phyloP scores from a whole-genome alignment of 2,329 filamentous ascomycete species.

The Lasiodiplodia theobromae region DNA sequence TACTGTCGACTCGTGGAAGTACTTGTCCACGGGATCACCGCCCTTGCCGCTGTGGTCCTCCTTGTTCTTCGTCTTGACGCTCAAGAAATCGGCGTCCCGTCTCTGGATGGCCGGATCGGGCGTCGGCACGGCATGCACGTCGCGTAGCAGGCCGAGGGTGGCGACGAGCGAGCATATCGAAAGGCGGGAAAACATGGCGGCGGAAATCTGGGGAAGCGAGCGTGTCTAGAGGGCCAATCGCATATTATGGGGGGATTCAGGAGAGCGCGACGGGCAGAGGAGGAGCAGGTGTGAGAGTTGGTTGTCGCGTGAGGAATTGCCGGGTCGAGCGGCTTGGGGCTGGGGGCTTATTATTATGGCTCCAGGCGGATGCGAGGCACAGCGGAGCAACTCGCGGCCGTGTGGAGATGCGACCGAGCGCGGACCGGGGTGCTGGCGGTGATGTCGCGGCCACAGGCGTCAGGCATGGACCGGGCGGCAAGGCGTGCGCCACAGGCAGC shows the following conservation, averaged over 20 bases:
- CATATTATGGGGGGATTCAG: constrained; percentile 17
- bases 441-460: constrained; percentile 25
- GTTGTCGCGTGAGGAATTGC: constrained; percentile 29
- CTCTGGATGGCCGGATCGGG: constrained; percentile 12
- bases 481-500: constrained; percentile 15
- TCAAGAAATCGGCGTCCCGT: constrained; percentile 33
- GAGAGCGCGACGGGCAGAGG: background rate
- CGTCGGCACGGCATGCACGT: constrained; percentile 14
- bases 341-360: constrained; percentile 12
- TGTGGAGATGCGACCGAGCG: constrained; percentile 27
- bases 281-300: background rate
- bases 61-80: constrained; percentile 33
- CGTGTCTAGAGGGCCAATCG: background rate
- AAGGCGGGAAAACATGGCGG: constrained; percentile 27
- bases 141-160: constrained; percentile 14
- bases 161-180: constrained; percentile 26
- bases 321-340: constrained; percentile 7
- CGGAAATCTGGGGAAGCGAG: constrained; percentile 12
- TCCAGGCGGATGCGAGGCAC: constrained; percentile 16
- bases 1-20: constrained; percentile 46
- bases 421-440: constrained; percentile 6
- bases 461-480: constrained; percentile 20
- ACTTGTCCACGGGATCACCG: constrained; percentile 37
- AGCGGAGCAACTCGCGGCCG: constrained; percentile 13
- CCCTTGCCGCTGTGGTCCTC: constrained; percentile 35